Conservation (phyloP, 176 grass and related monocot species). For the Aegilops longissima region DNA sequence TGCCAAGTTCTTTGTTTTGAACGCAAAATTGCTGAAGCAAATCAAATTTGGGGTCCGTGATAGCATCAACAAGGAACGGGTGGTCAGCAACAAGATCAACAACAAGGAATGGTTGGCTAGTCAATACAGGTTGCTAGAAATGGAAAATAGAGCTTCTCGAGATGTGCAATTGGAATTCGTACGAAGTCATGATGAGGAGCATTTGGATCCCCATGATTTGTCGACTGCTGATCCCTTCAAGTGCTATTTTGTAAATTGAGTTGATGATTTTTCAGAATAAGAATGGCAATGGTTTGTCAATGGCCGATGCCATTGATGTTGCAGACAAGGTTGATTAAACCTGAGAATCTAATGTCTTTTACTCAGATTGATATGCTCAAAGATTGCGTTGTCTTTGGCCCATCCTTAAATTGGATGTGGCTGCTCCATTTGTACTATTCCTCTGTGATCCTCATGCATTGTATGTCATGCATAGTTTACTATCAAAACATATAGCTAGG, state of each 20-base stretch:
- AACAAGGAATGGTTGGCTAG: neutral
- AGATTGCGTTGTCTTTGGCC: neutral
- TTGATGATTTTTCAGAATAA: neutral
- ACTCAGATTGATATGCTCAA: neutral
- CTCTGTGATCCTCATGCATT: neutral
- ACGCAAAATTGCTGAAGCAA: neutral
- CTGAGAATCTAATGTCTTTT: neutral
- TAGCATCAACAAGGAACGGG: neutral
- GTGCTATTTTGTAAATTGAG: neutral
- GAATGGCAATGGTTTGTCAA: neutral
- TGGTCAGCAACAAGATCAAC: too few species aligned
- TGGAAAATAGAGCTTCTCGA: too few species aligned
- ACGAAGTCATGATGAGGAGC: too few species aligned
- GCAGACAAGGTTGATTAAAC: neutral
- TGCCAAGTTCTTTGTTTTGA: neutral
- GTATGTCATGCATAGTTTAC: too few species aligned
- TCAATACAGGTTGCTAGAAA: neutral
- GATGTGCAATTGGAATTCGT: too few species aligned
- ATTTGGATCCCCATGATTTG: too few species aligned
- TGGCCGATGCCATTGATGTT: neutral
- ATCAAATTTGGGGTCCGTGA: neutral
- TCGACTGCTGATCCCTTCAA: neutral
- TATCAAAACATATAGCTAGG: too few species aligned
- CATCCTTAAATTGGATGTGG: too few species aligned
- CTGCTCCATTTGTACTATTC: neutral